Conservation (phyloP, 2,329 filamentous ascomycete species). For the Penicillium sp. region DNA sequence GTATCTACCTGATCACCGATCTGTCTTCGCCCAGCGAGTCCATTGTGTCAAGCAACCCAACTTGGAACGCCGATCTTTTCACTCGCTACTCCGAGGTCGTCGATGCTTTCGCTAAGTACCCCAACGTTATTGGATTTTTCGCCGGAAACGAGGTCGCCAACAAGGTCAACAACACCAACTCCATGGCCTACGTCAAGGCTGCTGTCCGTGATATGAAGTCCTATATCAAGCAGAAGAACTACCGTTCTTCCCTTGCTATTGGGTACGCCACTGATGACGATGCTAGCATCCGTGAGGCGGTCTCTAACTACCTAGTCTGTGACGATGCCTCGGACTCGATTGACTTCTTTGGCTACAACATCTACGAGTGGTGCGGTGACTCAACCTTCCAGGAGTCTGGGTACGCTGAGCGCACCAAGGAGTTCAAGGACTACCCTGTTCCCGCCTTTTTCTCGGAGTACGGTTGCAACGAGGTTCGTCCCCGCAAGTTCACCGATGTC, state of each 20-base stretch:
- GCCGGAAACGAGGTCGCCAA: constrained; percentile 97
- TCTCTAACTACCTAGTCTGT: constrained; percentile 95
- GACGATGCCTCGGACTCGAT: constrained; percentile 66
- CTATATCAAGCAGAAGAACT: constrained; percentile 79
- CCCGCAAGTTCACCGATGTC: constrained; percentile 83
- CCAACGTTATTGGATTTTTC: constrained; percentile 95
- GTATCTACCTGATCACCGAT: constrained; percentile 95
- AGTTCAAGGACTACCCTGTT: constrained; percentile 86
- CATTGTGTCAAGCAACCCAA: constrained; percentile 76
- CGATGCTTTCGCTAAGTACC: constrained; percentile 76
- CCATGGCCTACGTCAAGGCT: constrained; percentile 94
- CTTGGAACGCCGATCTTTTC: constrained; percentile 78
- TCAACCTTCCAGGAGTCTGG: constrained; percentile 75
- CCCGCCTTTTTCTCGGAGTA: constrained; percentile 99
- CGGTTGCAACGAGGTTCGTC: constrained; percentile 76
- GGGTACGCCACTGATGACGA: constrained; percentile 97
- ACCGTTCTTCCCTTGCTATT: constrained; percentile 73
- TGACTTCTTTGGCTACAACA: constrained; percentile 99
- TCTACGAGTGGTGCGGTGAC: constrained; percentile 97
- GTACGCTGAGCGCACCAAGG: constrained; percentile 76
- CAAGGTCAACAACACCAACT: constrained; percentile 79
- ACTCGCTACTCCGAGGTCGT: constrained; percentile 79
- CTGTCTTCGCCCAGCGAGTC: constrained; percentile 76
- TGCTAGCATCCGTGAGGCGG: constrained; percentile 71
- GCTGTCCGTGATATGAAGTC: constrained; percentile 94